Percentiles rank a stretch among this genome's conserved stretches.
phyloP scores from a whole-genome alignment of 1,139 yeast genomes.

The Hemisphaericaspora xylanilytica region DNA sequence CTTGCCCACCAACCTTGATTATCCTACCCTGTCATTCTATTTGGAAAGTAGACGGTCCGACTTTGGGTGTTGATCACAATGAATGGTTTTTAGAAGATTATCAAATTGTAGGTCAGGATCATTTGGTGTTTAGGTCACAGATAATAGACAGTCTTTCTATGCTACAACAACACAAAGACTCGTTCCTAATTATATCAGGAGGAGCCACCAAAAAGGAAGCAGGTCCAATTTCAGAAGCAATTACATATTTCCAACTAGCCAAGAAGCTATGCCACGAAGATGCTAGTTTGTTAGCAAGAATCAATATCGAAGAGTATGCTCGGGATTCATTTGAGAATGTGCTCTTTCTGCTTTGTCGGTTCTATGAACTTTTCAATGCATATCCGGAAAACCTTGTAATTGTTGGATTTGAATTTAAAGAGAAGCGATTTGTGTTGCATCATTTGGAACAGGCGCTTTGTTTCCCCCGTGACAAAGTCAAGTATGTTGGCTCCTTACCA shows the following conservation, averaged over 20 bases:
- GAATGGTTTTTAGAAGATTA: constrained; percentile 70
- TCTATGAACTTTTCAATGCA: constrained; percentile 40
- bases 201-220: constrained; percentile 63
- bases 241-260: constrained; percentile 50
- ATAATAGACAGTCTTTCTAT: constrained; percentile 38
- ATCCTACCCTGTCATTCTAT: constrained; percentile 70
- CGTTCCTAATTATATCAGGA: constrained; percentile 59
- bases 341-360: constrained; percentile 59
- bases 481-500: constrained; percentile 67
- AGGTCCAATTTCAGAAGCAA: constrained; percentile 60
- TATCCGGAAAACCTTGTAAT: constrained; percentile 57
- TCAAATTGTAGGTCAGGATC: constrained; percentile 69
- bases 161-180: constrained; percentile 26
- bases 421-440: constrained; percentile 50
- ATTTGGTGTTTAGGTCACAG: constrained; percentile 65
- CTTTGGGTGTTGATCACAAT: constrained; percentile 34
- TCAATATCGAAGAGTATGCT: constrained; percentile 65
- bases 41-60: constrained; percentile 43
- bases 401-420: constrained; percentile 74
- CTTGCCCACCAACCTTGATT: constrained; percentile 27
- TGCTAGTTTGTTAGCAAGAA: constrained; percentile 20
- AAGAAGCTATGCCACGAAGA: constrained; percentile 12
- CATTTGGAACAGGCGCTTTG: constrained; percentile 53
- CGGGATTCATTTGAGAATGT: constrained; percentile 82
- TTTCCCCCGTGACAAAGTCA: constrained; percentile 31